These are phyloP conservation scores for Pharus latifolius DNA, from an alignment of 176 grass and related monocot species.

Conservation along the genomic window DNA sequence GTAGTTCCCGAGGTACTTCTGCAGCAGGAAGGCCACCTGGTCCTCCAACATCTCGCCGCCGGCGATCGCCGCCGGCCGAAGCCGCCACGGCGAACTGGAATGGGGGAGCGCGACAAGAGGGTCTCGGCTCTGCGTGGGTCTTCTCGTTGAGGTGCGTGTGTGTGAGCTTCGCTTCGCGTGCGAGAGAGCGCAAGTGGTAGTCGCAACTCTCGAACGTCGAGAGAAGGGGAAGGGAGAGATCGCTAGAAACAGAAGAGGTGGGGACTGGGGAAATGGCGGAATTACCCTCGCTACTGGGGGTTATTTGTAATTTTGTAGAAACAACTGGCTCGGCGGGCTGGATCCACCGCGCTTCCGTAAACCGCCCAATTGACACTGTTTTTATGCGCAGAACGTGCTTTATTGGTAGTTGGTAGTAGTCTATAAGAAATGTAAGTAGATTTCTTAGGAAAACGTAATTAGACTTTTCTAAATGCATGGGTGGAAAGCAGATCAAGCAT, in stretches of 20 bases:
- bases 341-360: neutral
- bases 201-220: constrained; percentile 1
- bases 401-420: neutral
- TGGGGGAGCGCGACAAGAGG: neutral
- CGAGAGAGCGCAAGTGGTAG: neutral
- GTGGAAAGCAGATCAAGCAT: too few relatives aligned
- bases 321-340: too few relatives aligned
- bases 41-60: constrained; percentile 87
- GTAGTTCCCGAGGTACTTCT: constrained; percentile 96
- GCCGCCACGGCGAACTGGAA: constrained; percentile 4
- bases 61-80: constrained; percentile 26
- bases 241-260: constrained; percentile 32
- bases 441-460: too few relatives aligned
- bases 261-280: neutral
- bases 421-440: neutral
- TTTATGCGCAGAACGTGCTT: neutral
- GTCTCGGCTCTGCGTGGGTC: neutral
- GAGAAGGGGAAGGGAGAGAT: constrained; percentile 4
- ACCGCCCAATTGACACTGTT: neutral
- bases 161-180: constrained; percentile 15
- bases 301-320: too few relatives aligned
- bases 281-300: neutral
- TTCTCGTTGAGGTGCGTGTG: neutral
- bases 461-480: too few relatives aligned
- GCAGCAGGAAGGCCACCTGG: constrained; percentile 77